Evolutionary conservation across 2,329 filamentous ascomycete species (phyloP).

Genomic region (Neocucurbitaria cava): DNA sequence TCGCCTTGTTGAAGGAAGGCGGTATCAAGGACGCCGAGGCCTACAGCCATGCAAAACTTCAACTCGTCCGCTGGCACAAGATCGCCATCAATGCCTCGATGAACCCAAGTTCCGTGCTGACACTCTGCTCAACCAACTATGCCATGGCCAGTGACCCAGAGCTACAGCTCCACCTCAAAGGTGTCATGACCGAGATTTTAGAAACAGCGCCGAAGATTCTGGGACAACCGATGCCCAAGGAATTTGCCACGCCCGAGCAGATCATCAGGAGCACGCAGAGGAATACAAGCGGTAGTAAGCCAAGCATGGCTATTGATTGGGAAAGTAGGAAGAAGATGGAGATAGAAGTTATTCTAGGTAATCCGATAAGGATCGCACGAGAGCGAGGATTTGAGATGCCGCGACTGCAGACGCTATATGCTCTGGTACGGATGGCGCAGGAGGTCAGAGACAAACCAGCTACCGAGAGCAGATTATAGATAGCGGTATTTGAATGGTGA

Average conservation of each 20-base stretch:
- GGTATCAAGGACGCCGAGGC: slow-evolving; percentile 70
- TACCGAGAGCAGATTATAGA: slow-evolving; percentile 23
- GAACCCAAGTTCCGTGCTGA: slow-evolving; percentile 74
- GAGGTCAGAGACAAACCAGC: slow-evolving; percentile 55
- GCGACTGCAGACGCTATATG: slow-evolving; percentile 71
- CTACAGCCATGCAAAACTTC: slow-evolving; percentile 70
- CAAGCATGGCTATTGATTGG: slow-evolving; percentile 74
- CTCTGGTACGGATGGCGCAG: slow-evolving; percentile 69
- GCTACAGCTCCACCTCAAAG: slow-evolving; percentile 66
- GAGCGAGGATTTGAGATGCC: slow-evolving; percentile 70
- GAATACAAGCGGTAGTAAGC: slow-evolving; percentile 67
- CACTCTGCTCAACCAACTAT: slow-evolving; percentile 69
- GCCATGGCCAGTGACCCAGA: slow-evolving; percentile 71
- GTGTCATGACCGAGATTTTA: slow-evolving; percentile 74
- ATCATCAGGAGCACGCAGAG: slow-evolving; percentile 69
- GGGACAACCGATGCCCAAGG: slow-evolving; percentile 64
- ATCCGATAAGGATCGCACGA: slow-evolving; percentile 71
- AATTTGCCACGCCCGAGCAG: slow-evolving; percentile 67
- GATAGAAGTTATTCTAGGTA: slow-evolving; percentile 75
- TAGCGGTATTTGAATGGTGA: neutral
- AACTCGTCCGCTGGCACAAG: slow-evolving; percentile 77
- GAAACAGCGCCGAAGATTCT: slow-evolving; percentile 68
- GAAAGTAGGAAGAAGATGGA: slow-evolving; percentile 71
- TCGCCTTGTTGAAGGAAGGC: slow-evolving; percentile 64
- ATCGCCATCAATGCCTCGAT: slow-evolving; percentile 78